phyloP scores from a whole-genome alignment of 257 asterid genomes.

The Gynochthodes officinalis region DNA sequence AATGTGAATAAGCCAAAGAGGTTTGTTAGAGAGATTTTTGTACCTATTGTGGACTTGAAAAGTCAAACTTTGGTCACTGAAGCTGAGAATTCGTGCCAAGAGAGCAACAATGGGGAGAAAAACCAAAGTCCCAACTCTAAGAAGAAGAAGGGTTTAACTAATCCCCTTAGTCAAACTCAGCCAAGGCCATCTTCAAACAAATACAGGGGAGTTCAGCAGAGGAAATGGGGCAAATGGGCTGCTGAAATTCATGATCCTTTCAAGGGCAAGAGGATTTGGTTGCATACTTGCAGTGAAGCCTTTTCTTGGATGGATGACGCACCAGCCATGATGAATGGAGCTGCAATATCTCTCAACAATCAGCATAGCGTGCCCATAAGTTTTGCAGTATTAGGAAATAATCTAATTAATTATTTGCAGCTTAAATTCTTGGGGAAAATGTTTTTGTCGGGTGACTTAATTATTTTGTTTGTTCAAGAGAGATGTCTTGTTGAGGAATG shows the following conservation, averaged over 20 bases:
- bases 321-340: too few species aligned
- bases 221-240: constrained; percentile 95
- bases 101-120: constrained; percentile 36
- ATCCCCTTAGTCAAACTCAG: constrained; percentile 18
- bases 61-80: constrained; percentile 12
- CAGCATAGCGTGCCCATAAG: too few species aligned
- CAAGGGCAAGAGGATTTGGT: too few species aligned
- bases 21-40: constrained; percentile 41
- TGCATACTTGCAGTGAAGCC: too few species aligned
- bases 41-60: constrained; percentile 25
- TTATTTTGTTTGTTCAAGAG: too few species aligned
- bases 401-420: not conserved
- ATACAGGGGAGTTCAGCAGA: constrained; percentile 71
- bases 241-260: too few species aligned
- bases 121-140: constrained; percentile 4
- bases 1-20: constrained; percentile 36
- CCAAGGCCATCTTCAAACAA: constrained; percentile 25
- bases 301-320: too few species aligned
- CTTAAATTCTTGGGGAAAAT: constrained; percentile 23
- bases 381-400: constrained; percentile 54
- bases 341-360: too few species aligned
- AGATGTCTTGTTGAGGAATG: too few species aligned
- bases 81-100: constrained; percentile 39
- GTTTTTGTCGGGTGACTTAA: constrained; percentile 18
- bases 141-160: constrained; percentile 22